Conservation (phyloP, 1,284 basidiomycete genomes). For the Cutaneotrichosporon cyanovorans region DNA sequence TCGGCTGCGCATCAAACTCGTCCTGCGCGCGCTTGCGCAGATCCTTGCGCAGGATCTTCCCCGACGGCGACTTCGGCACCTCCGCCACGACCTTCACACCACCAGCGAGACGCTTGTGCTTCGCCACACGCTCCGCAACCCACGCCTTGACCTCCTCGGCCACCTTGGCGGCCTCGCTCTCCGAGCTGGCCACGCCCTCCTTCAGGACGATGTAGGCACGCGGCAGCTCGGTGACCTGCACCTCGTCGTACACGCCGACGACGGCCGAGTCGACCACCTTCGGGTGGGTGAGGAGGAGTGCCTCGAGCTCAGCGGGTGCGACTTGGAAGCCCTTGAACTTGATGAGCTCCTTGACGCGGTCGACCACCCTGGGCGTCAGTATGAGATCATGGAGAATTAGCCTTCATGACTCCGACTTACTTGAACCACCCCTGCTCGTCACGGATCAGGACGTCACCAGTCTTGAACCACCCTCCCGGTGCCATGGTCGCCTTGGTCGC, state of each 20-base stretch:
- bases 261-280: conserved; percentile 64
- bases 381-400: conserved; percentile 46
- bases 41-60: conserved; percentile 40
- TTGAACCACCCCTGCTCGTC: conserved; percentile 54
- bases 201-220: conserved; percentile 57
- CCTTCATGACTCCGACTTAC: conserved; percentile 44
- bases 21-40: conserved; percentile 26
- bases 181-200: conserved; percentile 33
- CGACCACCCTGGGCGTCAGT: conserved; percentile 43
- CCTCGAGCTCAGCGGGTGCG: conserved; percentile 73
- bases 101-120: conserved; percentile 48
- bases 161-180: conserved; percentile 48
- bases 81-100: conserved; percentile 46
- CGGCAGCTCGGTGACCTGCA: conserved; percentile 68
- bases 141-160: conserved; percentile 53
- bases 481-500: conserved; percentile 54
- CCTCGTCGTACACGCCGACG: conserved; percentile 57
- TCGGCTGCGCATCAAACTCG: conserved; percentile 18
- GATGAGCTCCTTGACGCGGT: conserved; percentile 66
- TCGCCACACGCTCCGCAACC: conserved; percentile 53
- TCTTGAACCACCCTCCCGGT: conserved; percentile 65
- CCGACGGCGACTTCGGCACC: conserved; percentile 47
- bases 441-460: conserved; percentile 59
- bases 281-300: conserved; percentile 62
- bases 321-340: conserved; percentile 62